A percentile compares a stretch with the other conserved stretches of the same genome.
Evolutionary conservation across 257 asterid genomes (phyloP).

Genomic region (Parsonsia alboflavescens): DNA sequence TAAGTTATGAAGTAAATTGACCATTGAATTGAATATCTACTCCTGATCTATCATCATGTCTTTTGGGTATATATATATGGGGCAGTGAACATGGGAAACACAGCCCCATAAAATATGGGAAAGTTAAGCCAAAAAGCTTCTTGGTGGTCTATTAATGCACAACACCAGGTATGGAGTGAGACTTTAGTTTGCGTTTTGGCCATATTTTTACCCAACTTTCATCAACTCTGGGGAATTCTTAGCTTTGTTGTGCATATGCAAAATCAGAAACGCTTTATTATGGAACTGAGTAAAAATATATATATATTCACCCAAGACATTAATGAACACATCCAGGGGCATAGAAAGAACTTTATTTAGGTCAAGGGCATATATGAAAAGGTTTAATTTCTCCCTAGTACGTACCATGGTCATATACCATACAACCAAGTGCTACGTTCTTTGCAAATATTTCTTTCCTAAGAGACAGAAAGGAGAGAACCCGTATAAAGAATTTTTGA

Average conservation of each 20-base stretch:
- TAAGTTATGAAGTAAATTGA: not conserved
- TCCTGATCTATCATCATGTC: slow-evolving; percentile 5
- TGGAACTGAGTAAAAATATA: not conserved
- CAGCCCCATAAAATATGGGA: slow-evolving; percentile 77
- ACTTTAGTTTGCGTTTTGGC: not conserved
- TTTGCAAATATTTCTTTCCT: not conserved
- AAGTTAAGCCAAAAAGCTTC: slow-evolving; percentile 37
- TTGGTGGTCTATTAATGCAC: slow-evolving; percentile 21
- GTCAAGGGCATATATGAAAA: not conserved
- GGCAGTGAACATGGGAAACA: slow-evolving; percentile 71
- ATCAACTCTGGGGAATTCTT: slow-evolving; percentile 5
- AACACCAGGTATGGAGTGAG: slow-evolving; percentile 10
- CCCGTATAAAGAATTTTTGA: too few species aligned
- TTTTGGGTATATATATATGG: slow-evolving; percentile 14
- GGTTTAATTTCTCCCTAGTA: not conserved
- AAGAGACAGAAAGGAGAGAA: not conserved
- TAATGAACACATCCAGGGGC: not conserved
- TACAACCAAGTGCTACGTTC: not conserved
- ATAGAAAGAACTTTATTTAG: not conserved
- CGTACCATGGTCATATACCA: not conserved
- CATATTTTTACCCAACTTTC: not conserved
- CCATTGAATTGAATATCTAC: not conserved
- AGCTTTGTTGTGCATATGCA: slow-evolving; percentile 10
- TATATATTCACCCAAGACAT: not conserved
- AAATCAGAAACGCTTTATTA: not conserved